Base-by-base conservation (phyloP, 441 rosid species). In the Biscutella laevigata region DNA sequence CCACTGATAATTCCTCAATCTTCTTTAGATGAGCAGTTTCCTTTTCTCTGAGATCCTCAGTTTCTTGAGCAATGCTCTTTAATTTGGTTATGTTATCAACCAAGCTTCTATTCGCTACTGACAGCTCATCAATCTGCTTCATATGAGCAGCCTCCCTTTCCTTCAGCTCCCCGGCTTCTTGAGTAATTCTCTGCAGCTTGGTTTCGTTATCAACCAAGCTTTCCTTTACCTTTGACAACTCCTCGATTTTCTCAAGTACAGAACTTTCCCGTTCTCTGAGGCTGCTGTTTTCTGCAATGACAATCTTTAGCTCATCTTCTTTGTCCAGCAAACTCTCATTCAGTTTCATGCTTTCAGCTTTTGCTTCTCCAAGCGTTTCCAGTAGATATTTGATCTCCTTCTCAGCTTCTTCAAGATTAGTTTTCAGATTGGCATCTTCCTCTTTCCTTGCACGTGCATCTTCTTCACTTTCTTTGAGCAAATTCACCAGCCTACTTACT, bases 261-360 rank as follows among this genome's bases (percentile, higher is more conserved):
- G 59, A 64, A 30, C 72, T 69, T 70, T 86, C 92, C 73, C 74
- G 77, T 30, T 67, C 69, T 73, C 57, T 76, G 44, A 84, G 74
- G 44, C 85, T 87, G 68, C 73, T 81, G 34, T 81, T 82, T 65
- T 82, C 91, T 61, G 71, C 72, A 67, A 73, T 25, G 17, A 72
- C 53, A 53, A 68, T 62, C 73, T 78, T 86, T 65, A 90, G 45
- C 70, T 81, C 86, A n/a, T 72, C 82, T 73, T 86, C 94, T 76
- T 79, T 89, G 71, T 79, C 94, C 65, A 77, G 51, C 40, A 82
- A 60, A 62, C 64, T 69, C 64, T 78, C 89, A 66, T 82, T 86
- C 49, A 84, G 59, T 53, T 74, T 79, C 77, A 76, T 71, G 81
- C 71, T 79, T 74, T 81, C 86, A 37, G 68, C 62, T 71, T 73